Percentiles rank a stretch among this genome's conserved stretches.
phyloP scores from a whole-genome alignment of 2,329 filamentous ascomycete genomes.

The Cordyceps pruinosa region DNA sequence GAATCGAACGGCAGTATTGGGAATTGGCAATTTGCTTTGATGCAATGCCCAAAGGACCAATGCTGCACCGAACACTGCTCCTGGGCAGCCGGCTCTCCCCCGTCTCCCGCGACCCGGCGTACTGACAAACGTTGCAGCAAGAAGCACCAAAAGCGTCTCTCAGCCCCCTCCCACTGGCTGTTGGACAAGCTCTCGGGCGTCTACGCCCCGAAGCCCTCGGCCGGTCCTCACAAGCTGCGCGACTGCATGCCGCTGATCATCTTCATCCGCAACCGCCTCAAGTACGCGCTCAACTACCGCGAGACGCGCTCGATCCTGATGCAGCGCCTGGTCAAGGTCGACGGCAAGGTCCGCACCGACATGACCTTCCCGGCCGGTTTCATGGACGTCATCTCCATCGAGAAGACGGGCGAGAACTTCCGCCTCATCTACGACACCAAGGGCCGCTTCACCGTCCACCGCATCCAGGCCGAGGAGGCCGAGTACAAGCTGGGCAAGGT shows the following conservation, averaged over 20 bases:
- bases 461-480: conserved; percentile 96
- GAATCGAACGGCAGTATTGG: not conserved
- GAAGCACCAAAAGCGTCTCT: conserved; percentile 99
- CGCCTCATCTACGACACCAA: conserved; percentile 99
- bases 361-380: conserved; percentile 94
- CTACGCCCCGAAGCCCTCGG: conserved; percentile 63
- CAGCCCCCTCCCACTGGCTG: conserved; percentile 98
- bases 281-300: conserved; percentile 98
- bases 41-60: not conserved
- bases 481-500: conserved; percentile 99
- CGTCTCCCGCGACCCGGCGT: not conserved
- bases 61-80: not conserved
- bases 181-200: conserved; percentile 97
- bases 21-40: not conserved
- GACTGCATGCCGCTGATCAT: conserved; percentile 98
- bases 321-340: conserved; percentile 99
- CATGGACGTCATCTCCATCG: conserved; percentile 99
- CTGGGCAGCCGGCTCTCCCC: not conserved
- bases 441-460: conserved; percentile 99
- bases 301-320: conserved; percentile 97
- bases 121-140: conserved; percentile 54
- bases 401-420: conserved; percentile 99
- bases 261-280: conserved; percentile 94
- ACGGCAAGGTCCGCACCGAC: conserved; percentile 99
- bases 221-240: conserved; percentile 98